These are phyloP conservation scores for Amborella trichopoda DNA, from an alignment of 164 flowering plant species.

Conservation along the genomic window DNA sequence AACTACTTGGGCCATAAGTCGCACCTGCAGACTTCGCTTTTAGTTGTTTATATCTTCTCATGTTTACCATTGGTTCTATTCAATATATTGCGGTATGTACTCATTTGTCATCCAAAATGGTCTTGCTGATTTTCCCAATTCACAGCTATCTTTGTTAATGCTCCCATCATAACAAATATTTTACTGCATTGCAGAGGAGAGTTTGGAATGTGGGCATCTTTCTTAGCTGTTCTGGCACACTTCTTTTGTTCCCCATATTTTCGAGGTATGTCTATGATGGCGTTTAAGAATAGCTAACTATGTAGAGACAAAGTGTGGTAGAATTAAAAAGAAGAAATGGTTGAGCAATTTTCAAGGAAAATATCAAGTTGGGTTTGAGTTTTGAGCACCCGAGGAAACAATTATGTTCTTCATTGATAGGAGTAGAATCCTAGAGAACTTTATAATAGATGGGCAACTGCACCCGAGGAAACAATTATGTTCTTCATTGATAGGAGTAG, in stretches of 20 bases:
- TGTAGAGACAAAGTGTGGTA: neutral
- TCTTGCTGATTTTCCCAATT: too few species aligned
- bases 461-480: too few species aligned
- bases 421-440: too few species aligned
- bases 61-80: slow-evolving; percentile 27
- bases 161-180: neutral
- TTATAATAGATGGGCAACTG: too few species aligned
- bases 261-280: slow-evolving; percentile 21
- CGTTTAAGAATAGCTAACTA: neutral
- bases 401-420: neutral
- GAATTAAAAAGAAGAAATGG: neutral
- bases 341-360: neutral
- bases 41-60: slow-evolving; percentile 22
- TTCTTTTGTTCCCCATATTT: slow-evolving; percentile 20
- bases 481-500: too few species aligned
- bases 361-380: neutral
- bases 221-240: slow-evolving; percentile 26
- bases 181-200: slow-evolving; percentile 25
- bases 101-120: neutral
- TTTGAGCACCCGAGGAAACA: neutral
- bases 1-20: slow-evolving; percentile 20
- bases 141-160: neutral
- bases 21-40: slow-evolving; percentile 20
- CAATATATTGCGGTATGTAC: slow-evolving; percentile 23
- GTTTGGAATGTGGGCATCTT: slow-evolving; percentile 40